phyloP scores from a whole-genome alignment of 1,139 yeast genomes.

The Yamadazyma triangularis region DNA sequence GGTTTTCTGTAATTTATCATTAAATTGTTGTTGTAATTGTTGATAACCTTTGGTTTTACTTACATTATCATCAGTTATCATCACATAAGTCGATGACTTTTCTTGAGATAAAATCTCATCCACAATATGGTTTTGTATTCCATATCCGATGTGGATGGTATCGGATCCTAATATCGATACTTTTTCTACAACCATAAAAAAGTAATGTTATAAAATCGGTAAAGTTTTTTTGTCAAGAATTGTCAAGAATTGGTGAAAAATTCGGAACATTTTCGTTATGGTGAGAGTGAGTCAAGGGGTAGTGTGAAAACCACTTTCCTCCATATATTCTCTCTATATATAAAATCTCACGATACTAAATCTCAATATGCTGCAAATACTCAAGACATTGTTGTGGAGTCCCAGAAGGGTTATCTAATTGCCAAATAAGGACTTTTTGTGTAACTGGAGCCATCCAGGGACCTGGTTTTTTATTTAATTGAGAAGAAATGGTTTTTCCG shows the following conservation, averaged over 20 bases:
- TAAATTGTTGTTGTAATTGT: conserved; percentile 31
- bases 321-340: too few species aligned
- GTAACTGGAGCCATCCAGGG: conserved; percentile 71
- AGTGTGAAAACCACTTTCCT: too few species aligned
- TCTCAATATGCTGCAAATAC: conserved; percentile 27
- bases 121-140: conserved; percentile 73
- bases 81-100: conserved; percentile 86
- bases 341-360: too few species aligned
- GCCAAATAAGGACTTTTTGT: conserved; percentile 62
- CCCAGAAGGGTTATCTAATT: conserved; percentile 62
- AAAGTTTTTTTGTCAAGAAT: too few species aligned
- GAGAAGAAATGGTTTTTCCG: conserved; percentile 60
- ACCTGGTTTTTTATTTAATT: conserved; percentile 64
- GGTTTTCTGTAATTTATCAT: conserved; percentile 20
- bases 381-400: conserved; percentile 51
- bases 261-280: too few species aligned
- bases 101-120: conserved; percentile 57
- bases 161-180: conserved; percentile 78
- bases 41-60: conserved; percentile 60
- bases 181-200: too few species aligned
- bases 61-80: conserved; percentile 83
- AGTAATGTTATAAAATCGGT: too few species aligned
- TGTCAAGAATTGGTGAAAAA: too few species aligned
- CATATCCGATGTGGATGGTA: conserved; percentile 87
- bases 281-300: background rate